Evolutionary conservation across 768 basidiomycete genomes (phyloP).

Genomic region (Amanita pseudoporphyria): DNA sequence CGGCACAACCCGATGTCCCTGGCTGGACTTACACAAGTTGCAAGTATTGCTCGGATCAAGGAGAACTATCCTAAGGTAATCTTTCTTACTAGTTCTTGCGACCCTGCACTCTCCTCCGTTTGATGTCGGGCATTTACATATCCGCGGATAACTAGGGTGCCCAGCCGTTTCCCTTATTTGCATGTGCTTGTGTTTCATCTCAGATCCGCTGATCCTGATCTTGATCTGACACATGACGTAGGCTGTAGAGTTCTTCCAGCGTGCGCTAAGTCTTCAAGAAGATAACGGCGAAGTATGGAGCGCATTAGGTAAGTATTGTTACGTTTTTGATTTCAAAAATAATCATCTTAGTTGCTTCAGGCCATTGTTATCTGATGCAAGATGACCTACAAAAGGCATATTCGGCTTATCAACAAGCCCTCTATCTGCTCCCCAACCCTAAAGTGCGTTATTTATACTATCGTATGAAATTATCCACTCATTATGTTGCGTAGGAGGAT

Average conservation of each 20-base stretch:
- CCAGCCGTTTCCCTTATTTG: constrained; percentile 21
- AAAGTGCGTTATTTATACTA: constrained; percentile 45
- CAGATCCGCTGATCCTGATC: constrained; percentile 16
- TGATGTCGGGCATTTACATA: constrained; percentile 18
- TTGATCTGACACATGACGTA: constrained; percentile 35
- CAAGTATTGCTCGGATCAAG: constrained; percentile 93
- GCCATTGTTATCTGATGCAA: constrained; percentile 98
- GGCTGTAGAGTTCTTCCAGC: constrained; percentile 96
- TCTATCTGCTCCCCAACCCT: constrained; percentile 91
- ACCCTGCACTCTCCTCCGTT: constrained; percentile 9
- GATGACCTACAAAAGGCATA: constrained; percentile 99
- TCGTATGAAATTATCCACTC: constrained; percentile 7
- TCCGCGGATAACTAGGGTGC: constrained; percentile 28
- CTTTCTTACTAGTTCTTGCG: constrained; percentile 15
- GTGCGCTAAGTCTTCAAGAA: constrained; percentile 81
- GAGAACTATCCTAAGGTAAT: constrained; percentile 93
- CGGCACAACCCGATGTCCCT: constrained; percentile 92
- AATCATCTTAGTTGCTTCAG: constrained; percentile 27
- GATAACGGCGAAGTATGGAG: constrained; percentile 99
- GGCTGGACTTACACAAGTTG: constrained; percentile 86
- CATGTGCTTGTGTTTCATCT: constrained; percentile 18
- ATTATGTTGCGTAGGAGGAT: constrained; percentile 52
- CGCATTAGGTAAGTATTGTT: constrained; percentile 60
- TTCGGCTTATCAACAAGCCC: constrained; percentile 95
- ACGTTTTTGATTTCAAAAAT: constrained; percentile 8